Conservation (phyloP, 768 basidiomycete species). For the Mycena venus region DNA sequence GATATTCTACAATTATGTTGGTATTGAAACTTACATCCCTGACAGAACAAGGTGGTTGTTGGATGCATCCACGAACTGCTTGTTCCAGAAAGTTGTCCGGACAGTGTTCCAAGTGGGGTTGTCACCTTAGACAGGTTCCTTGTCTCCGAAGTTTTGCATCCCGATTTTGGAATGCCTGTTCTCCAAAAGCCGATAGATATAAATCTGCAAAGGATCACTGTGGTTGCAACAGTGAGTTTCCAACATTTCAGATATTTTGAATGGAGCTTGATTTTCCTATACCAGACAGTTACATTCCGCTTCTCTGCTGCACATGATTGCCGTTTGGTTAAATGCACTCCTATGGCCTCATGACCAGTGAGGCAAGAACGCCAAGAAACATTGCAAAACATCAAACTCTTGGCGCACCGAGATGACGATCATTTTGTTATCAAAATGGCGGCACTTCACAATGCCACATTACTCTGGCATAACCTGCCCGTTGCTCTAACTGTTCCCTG, state of each 20-base stretch:
- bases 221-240: not conserved
- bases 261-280: no score
- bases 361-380: constrained; percentile 33
- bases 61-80: not conserved
- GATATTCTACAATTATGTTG: not conserved
- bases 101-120: not conserved
- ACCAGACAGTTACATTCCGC: constrained; percentile 1
- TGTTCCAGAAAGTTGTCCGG: not conserved
- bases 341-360: not conserved
- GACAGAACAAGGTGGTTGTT: not conserved
- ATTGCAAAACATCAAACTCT: not conserved
- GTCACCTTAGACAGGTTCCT: not conserved
- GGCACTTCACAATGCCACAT: not conserved
- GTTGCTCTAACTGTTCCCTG: no score
- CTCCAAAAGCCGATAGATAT: not conserved
- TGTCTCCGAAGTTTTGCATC: not conserved
- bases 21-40: not conserved
- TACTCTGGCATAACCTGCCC: not conserved
- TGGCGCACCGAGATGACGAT: constrained; percentile 25
- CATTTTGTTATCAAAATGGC: constrained; percentile 36
- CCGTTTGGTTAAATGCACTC: constrained; percentile 4
- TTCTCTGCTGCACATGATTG: constrained; percentile 37
- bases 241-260: no score
- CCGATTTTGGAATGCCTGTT: not conserved
- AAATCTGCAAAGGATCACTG: not conserved